Conservation (phyloP, 352 stramenopile genomes). For the Phytophthora sansomeana region DNA sequence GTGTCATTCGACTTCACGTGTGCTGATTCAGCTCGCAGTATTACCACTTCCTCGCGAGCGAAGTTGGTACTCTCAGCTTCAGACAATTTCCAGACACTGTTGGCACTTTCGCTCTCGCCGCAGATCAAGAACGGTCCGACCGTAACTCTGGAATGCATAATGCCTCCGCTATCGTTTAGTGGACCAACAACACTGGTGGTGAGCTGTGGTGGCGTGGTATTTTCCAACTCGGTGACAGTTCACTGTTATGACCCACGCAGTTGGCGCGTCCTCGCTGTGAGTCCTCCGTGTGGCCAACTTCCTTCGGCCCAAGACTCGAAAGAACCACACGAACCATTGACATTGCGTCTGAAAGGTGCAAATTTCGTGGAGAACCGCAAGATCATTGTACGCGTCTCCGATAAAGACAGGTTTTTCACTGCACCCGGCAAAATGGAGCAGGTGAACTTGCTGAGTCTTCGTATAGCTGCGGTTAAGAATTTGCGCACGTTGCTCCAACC, state of each 20-base stretch:
- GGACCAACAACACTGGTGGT: conserved; percentile 58
- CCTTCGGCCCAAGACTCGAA: conserved; percentile 1
- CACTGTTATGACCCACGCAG: conserved; percentile 76
- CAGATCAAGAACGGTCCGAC: conserved; percentile 20
- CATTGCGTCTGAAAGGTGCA: conserved; percentile 58
- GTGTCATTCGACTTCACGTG: conserved; percentile 57
- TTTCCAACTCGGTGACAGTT: conserved; percentile 71
- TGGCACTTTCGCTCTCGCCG: conserved; percentile 20
- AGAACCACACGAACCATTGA: conserved; percentile 18
- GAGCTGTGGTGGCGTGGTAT: conserved; percentile 52
- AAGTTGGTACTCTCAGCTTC: conserved; percentile 48
- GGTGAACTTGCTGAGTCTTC: conserved; percentile 61
- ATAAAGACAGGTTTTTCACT: conserved; percentile 54
- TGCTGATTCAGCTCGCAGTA: conserved; percentile 50
- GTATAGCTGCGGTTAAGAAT: conserved; percentile 59
- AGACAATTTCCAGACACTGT: conserved; percentile 25
- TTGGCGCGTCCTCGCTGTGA: conserved; percentile 51
- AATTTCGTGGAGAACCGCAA: conserved; percentile 79
- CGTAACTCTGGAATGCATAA: conserved; percentile 61
- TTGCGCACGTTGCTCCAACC: conserved; percentile 47
- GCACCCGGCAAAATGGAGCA: conserved; percentile 44
- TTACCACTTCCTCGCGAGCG: conserved; percentile 39
- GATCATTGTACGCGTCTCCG: conserved; percentile 59
- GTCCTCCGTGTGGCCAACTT: conserved; percentile 60
- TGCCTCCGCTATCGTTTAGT: conserved; percentile 65